Percentiles rank a stretch among this genome's conserved stretches.
These are phyloP conservation scores for Aspergillus sp. DNA, from an alignment of 2,329 filamentous ascomycete genomes.

Conservation along the genomic window DNA sequence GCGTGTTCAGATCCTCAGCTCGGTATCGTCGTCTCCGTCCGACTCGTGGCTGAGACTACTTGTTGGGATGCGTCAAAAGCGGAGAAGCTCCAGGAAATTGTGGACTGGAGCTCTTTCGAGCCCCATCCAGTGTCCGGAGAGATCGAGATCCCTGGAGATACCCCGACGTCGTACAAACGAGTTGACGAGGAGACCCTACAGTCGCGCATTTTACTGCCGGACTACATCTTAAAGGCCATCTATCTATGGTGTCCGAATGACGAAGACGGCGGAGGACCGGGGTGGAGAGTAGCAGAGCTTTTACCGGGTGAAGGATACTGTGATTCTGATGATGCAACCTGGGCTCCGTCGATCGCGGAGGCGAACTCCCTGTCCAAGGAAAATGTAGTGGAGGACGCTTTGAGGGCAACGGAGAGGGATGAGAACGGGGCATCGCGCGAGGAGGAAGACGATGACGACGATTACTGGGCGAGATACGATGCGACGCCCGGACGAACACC, in stretches of 20 bases:
- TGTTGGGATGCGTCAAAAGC: conserved; percentile 49
- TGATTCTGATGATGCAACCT: conserved; percentile 41
- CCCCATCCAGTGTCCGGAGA: conserved; percentile 57
- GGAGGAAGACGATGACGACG: conserved; percentile 51
- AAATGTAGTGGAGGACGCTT: conserved; percentile 27
- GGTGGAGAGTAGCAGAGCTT: conserved; percentile 53
- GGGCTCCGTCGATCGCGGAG: conserved; percentile 46
- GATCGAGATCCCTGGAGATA: conserved; percentile 52
- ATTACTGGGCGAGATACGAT: conserved; percentile 58
- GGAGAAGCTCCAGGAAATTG: conserved; percentile 43
- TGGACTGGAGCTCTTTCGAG: conserved; percentile 49
- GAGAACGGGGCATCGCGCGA: conserved; percentile 14
- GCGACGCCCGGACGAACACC: conserved; percentile 46
- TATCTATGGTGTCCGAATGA: conserved; percentile 55
- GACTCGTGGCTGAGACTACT: conserved; percentile 52
- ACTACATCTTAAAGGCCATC: conserved; percentile 46
- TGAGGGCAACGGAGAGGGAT: conserved; percentile 20
- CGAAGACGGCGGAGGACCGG: conserved; percentile 42
- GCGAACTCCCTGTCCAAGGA: conserved; percentile 41
- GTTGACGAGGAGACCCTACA: conserved; percentile 55
- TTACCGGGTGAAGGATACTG: conserved; percentile 41
- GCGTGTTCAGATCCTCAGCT: conserved; percentile 48
- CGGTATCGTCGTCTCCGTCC: conserved; percentile 31
- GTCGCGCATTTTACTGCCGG: conserved; percentile 43
- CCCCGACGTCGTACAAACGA: conserved; percentile 46